phyloP scores from a whole-genome alignment of 257 asterid genomes.

The Galeopsis tetrahit region DNA sequence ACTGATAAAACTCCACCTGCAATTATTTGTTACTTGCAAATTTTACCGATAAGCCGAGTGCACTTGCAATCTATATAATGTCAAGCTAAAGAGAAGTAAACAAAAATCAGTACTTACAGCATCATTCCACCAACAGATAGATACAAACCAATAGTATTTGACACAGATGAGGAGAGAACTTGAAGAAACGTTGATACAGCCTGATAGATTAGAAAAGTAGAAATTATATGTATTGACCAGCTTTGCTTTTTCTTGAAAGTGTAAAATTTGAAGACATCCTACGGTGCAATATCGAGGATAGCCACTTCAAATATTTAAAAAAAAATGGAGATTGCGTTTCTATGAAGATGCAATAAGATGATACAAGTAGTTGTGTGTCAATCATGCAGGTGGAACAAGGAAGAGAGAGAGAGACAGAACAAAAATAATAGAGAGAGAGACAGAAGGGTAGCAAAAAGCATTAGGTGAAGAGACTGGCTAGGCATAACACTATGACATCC shows the following conservation, averaged over 20 bases:
- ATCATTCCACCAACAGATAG: conserved; percentile 80
- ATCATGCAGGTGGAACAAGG: conserved; percentile 13
- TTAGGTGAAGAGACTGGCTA: neutral
- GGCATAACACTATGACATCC: neutral
- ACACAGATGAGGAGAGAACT: conserved; percentile 65
- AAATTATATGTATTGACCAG: neutral
- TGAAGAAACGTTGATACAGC: conserved; percentile 78
- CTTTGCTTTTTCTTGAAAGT: neutral
- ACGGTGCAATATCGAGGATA: neutral
- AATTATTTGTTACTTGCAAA: neutral
- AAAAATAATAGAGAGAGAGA: neutral
- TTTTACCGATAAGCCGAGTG: neutral
- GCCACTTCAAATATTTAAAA: neutral
- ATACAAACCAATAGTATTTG: conserved; percentile 50
- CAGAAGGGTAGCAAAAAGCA: neutral
- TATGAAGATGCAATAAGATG: neutral
- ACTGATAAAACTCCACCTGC: too few relatives aligned
- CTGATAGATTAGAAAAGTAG: conserved; percentile 45
- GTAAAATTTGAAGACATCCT: neutral
- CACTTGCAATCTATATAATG: conserved; percentile 10
- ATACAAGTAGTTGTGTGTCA: neutral
- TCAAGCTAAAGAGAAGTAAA: conserved; percentile 20
- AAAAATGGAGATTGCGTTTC: neutral
- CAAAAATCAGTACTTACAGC: conserved; percentile 59
- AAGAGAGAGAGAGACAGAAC: neutral